Percentiles rank a stretch among this genome's conserved stretches.
Conservation (phyloP, 2,329 filamentous ascomycete species). For the Aspergillus quadricinctus region DNA sequence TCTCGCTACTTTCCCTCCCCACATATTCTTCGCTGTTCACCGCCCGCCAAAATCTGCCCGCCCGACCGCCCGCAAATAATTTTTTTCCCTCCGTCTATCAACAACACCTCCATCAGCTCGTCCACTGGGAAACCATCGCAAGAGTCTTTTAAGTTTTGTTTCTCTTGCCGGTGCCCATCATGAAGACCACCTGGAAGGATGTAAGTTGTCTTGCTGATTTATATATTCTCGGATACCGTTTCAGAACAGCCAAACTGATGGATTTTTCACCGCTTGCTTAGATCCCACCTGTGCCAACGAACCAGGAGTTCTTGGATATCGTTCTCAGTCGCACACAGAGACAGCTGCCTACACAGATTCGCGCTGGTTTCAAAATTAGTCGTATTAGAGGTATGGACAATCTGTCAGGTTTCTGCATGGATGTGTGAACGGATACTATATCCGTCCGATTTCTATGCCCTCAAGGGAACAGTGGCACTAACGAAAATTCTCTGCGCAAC, state of each 20-base stretch:
- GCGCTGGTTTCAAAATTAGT: slow-evolving; percentile 91
- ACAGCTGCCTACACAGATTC: slow-evolving; percentile 89
- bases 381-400: slow-evolving; percentile 64
- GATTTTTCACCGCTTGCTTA: slow-evolving; percentile 37
- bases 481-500: slow-evolving; percentile 20
- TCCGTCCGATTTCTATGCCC: background rate
- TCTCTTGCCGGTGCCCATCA: slow-evolving; percentile 35
- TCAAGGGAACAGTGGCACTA: slow-evolving; percentile 16
- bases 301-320: slow-evolving; percentile 96
- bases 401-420: background rate
- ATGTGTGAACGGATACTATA: background rate
- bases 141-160: slow-evolving; percentile 24
- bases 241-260: slow-evolving; percentile 16
- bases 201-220: slow-evolving; percentile 23
- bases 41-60: slow-evolving; percentile 17
- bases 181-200: slow-evolving; percentile 61
- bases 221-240: background rate
- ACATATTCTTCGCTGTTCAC: slow-evolving; percentile 8
- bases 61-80: slow-evolving; percentile 13
- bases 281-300: slow-evolving; percentile 83
- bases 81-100: slow-evolving; percentile 18
- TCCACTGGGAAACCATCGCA: slow-evolving; percentile 18
- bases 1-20: slow-evolving; percentile 7
- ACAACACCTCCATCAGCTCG: slow-evolving; percentile 17
- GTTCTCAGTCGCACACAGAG: slow-evolving; percentile 91